These are phyloP conservation scores for Magnolia officinalis DNA, from an alignment of 164 flowering plant species.

Conservation along the genomic window DNA sequence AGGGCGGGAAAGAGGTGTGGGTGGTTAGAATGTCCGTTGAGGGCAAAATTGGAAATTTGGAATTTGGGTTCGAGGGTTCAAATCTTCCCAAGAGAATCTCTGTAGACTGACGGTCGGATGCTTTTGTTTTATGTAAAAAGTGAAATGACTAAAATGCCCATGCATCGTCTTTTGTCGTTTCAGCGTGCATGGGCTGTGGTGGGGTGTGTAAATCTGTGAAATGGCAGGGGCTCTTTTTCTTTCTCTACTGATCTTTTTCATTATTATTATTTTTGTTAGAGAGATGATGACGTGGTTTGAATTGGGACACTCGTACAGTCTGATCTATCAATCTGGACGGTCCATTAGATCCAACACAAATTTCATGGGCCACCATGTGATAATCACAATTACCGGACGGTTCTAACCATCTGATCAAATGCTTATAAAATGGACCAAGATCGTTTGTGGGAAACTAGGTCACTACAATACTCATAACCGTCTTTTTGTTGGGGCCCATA, in stretches of 20 bases:
- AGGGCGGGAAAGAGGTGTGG: conserved; percentile 34
- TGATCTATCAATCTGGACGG: no score
- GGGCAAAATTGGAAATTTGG: conserved; percentile 32
- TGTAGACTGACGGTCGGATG: conserved; percentile 15
- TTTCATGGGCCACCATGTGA: background rate
- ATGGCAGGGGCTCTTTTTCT: background rate
- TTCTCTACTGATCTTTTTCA: background rate
- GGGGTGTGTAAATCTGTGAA: background rate
- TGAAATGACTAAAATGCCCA: conserved; percentile 19
- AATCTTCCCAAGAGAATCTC: conserved; percentile 63
- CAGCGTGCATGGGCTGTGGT: background rate
- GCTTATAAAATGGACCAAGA: background rate
- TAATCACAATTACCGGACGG: background rate
- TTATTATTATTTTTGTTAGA: background rate
- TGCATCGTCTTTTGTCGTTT: conserved; percentile 20
- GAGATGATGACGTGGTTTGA: background rate
- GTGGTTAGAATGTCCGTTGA: conserved; percentile 43
- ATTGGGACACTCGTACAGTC: no score
- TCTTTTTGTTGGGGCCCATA: no score
- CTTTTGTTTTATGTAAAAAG: conserved; percentile 5
- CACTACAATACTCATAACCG: no score
- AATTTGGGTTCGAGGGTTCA: conserved; percentile 58
- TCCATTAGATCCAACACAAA: background rate
- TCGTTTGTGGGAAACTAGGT: no score
- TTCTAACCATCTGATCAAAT: background rate